A percentile compares a stretch with the other conserved stretches of the same genome.
phyloP scores from a whole-genome alignment of 2,329 filamentous ascomycete species.

The Juglanconis juglandina region DNA sequence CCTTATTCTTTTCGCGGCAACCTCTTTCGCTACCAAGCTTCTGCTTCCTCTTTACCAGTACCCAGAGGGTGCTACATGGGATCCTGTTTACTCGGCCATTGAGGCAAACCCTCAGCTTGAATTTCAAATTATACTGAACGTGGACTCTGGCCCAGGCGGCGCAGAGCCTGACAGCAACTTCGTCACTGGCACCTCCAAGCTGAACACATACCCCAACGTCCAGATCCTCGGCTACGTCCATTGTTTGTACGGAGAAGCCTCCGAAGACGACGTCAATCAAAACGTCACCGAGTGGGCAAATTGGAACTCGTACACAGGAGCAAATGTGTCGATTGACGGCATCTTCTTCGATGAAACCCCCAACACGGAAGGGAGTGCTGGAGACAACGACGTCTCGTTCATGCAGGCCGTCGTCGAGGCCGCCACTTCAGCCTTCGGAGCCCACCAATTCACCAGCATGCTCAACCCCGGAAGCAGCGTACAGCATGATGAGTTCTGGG shows the following conservation, averaged over 20 bases:
- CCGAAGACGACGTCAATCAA: slow-evolving; percentile 1
- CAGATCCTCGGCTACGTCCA: slow-evolving; percentile 13
- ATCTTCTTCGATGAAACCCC: slow-evolving; percentile 19
- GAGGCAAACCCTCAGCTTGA: slow-evolving; percentile 11
- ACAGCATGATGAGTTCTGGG: slow-evolving; percentile 3
- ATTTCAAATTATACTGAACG: slow-evolving; percentile 15
- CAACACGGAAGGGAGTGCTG: slow-evolving; percentile 16
- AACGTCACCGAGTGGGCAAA: slow-evolving; percentile 9
- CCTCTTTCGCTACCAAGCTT: slow-evolving; percentile 8
- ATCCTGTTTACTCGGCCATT: slow-evolving; percentile 4
- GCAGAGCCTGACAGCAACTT: background rate
- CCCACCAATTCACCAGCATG: slow-evolving; percentile 5
- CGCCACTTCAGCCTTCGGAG: background rate
- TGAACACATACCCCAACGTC: slow-evolving; percentile 12
- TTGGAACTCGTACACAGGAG: slow-evolving; percentile 4
- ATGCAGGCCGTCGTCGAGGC: slow-evolving; percentile 4
- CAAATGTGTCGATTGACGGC: slow-evolving; percentile 10
- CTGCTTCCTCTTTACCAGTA: slow-evolving; percentile 13
- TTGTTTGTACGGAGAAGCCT: background rate
- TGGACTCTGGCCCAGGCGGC: slow-evolving; percentile 10
- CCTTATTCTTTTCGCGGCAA: background rate
- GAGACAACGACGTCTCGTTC: slow-evolving; percentile 1
- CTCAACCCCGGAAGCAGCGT: slow-evolving; percentile 11
- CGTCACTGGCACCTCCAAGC: background rate
- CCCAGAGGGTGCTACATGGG: slow-evolving; percentile 4